Percentiles rank a stretch among this genome's conserved stretches.
These are phyloP conservation scores for Pontederia paniculata DNA, from an alignment of 176 grass and related monocot genomes.

Conservation along the genomic window DNA sequence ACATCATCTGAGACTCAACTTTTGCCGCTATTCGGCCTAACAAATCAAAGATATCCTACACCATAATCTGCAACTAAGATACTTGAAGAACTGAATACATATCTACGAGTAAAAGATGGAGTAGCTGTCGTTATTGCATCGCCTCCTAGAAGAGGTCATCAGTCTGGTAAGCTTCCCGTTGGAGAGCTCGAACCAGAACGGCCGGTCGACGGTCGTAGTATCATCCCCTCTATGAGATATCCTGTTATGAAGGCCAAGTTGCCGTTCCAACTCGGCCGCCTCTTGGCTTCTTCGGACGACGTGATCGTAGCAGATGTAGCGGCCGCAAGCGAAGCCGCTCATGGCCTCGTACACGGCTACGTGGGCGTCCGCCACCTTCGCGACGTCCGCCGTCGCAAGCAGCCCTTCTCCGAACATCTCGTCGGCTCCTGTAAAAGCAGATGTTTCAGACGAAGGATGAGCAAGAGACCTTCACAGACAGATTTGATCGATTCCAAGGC, in stretches of 20 bases:
- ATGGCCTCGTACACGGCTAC: slow-evolving; percentile 68
- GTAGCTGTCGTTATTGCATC: slow-evolving; percentile 79
- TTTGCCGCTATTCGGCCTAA: too few species aligned
- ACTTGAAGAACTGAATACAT: too few species aligned
- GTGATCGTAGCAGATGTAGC: slow-evolving; percentile 92
- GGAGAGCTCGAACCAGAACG: slow-evolving; percentile 51
- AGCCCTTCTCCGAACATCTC: slow-evolving; percentile 61
- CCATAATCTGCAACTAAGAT: too few species aligned
- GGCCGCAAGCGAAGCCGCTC: slow-evolving; percentile 47
- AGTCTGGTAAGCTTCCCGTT: slow-evolving; percentile 63
- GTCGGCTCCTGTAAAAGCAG: slow-evolving; percentile 29
- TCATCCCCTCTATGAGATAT: neutral
- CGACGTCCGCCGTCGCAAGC: slow-evolving; percentile 65
- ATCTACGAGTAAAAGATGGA: slow-evolving; percentile 7
- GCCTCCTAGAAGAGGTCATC: slow-evolving; percentile 34
- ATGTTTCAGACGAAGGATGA: neutral
- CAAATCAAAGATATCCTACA: too few species aligned
- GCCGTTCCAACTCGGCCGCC: slow-evolving; percentile 52
- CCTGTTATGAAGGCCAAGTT: slow-evolving; percentile 45
- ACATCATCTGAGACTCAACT: too few species aligned
- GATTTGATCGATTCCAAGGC: neutral
- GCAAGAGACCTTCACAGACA: neutral
- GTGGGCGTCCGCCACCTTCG: slow-evolving; percentile 66
- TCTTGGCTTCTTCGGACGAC: slow-evolving; percentile 52
- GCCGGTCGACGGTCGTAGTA: slow-evolving; percentile 17